Evolutionary conservation across 805 yeast genomes (phyloP).

Genomic region (Teunomyces panamensis): DNA sequence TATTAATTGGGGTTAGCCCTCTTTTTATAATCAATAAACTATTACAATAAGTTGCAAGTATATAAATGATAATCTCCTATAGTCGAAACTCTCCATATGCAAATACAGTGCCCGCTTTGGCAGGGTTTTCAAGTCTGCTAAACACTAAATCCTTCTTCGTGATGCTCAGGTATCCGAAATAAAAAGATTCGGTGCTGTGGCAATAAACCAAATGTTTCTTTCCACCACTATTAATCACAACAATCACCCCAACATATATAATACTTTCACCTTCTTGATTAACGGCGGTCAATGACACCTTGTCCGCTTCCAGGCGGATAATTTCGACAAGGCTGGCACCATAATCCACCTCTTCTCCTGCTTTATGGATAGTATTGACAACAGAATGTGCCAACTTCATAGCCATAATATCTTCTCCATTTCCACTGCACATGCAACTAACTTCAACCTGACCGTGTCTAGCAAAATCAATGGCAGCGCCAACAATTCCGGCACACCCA

Average conservation of each 20-base stretch:
- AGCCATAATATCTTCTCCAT: constrained; percentile 53
- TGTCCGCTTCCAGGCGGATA: constrained; percentile 10
- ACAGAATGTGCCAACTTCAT: constrained; percentile 38
- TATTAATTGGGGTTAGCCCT: constrained; percentile 8
- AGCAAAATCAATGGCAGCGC: constrained; percentile 38
- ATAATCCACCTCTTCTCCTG: constrained; percentile 14
- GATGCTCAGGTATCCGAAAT: constrained; percentile 19
- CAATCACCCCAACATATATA: constrained; percentile 33
- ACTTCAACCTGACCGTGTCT: constrained; percentile 19
- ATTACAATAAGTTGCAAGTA: constrained; percentile 3
- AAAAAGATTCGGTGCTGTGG: constrained; percentile 33
- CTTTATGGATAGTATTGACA: constrained; percentile 12
- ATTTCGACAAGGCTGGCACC: constrained; percentile 16
- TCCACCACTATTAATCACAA: constrained; percentile 15
- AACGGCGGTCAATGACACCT: constrained; percentile 11
- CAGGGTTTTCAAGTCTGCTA: constrained; percentile 17
- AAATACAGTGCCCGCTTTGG: constrained; percentile 18
- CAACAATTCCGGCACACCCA: constrained; percentile 53
- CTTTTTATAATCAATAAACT: constrained; percentile 14
- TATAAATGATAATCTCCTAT: background rate
- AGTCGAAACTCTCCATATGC: constrained; percentile 25
- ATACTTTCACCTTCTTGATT: constrained; percentile 8
- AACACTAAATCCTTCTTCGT: constrained; percentile 18
- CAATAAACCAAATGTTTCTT: constrained; percentile 25
- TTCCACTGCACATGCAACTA: constrained; percentile 48